Evolutionary conservation across 495 filamentous ascomycete species (phyloP).

Genomic region (Xylaria flabelliformis): DNA sequence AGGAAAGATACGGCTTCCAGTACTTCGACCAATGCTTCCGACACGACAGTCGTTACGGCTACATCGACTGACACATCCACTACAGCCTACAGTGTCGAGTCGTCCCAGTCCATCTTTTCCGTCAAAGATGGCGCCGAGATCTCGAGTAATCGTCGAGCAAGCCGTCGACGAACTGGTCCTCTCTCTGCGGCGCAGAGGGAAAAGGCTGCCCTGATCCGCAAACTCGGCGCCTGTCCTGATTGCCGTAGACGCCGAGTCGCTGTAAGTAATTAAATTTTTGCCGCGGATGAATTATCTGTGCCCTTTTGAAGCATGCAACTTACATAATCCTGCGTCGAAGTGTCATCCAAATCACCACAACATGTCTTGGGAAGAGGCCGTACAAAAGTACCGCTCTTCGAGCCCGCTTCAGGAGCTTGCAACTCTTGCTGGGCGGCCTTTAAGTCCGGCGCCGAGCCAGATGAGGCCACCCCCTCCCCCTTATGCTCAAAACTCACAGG

Average conservation of each 20-base stretch:
- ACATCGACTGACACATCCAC: conserved; percentile 48
- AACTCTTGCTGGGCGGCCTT: conserved; percentile 43
- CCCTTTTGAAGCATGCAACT: conserved; percentile 26
- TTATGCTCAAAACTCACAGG: conserved; percentile 46
- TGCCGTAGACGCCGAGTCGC: conserved; percentile 57
- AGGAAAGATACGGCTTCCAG: conserved; percentile 58
- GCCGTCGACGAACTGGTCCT: conserved; percentile 54
- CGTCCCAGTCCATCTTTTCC: conserved; percentile 56
- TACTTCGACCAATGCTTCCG: conserved; percentile 49
- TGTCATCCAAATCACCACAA: conserved; percentile 58
- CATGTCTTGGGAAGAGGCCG: conserved; percentile 58
- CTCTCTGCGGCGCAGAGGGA: conserved; percentile 53
- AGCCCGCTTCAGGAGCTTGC: conserved; percentile 50
- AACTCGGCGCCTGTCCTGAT: conserved; percentile 56
- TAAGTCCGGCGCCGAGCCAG: conserved; percentile 50
- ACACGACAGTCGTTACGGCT: conserved; percentile 43
- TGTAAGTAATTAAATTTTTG: conserved; percentile 42
- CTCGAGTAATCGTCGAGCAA: conserved; percentile 51
- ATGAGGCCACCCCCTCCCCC: conserved; percentile 45
- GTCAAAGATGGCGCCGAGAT: conserved; percentile 56
- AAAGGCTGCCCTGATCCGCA: conserved; percentile 56
- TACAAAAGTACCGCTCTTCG: conserved; percentile 50
- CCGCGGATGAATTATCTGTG: background rate
- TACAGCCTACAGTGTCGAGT: conserved; percentile 52
- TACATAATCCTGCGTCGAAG: conserved; percentile 41